These are phyloP conservation scores for Beauveria asiatica DNA, from an alignment of 2,329 filamentous ascomycete genomes.

Conservation along the genomic window DNA sequence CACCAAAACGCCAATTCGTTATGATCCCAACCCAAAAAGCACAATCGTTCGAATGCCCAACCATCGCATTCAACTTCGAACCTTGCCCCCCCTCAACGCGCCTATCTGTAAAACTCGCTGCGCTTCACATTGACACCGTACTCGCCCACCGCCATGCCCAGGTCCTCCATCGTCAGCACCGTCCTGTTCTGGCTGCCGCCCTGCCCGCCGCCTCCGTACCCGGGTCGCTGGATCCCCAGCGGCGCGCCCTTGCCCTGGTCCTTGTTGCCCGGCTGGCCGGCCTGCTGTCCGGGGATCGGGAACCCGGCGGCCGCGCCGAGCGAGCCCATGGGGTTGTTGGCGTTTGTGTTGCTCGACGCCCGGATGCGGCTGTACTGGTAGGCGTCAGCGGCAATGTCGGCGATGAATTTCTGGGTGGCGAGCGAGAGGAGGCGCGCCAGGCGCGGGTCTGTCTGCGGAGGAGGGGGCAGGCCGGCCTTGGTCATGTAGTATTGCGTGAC, in stretches of 20 bases:
- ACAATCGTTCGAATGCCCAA: constrained; percentile 2
- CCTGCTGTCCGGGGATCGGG: constrained; percentile 53
- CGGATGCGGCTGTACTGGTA: constrained; percentile 97
- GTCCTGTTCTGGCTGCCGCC: constrained; percentile 85
- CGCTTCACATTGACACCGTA: constrained; percentile 97
- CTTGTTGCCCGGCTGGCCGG: constrained; percentile 46
- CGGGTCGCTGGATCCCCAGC: constrained; percentile 66
- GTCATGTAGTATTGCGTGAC: constrained; percentile 98
- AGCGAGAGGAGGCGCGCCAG: constrained; percentile 89
- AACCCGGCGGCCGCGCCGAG: constrained; percentile 68
- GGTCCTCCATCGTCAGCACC: constrained; percentile 95
- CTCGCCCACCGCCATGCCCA: constrained; percentile 96
- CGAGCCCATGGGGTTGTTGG: constrained; percentile 86
- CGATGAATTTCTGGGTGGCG: constrained; percentile 98
- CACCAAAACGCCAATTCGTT: constrained; percentile 16
- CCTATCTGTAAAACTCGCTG: constrained; percentile 86
- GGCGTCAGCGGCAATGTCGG: constrained; percentile 91
- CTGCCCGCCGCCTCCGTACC: constrained; percentile 80
- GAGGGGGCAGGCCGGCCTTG: constrained; percentile 85
- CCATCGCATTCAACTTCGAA: not conserved
- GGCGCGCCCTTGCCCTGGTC: constrained; percentile 51
- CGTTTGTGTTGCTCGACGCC: constrained; percentile 76
- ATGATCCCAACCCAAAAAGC: constrained; percentile 5
- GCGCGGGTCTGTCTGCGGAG: constrained; percentile 80
- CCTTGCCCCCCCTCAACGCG: no score